phyloP scores from a whole-genome alignment of 2,329 filamentous ascomycete species.

The Sporothrix luriei region DNA sequence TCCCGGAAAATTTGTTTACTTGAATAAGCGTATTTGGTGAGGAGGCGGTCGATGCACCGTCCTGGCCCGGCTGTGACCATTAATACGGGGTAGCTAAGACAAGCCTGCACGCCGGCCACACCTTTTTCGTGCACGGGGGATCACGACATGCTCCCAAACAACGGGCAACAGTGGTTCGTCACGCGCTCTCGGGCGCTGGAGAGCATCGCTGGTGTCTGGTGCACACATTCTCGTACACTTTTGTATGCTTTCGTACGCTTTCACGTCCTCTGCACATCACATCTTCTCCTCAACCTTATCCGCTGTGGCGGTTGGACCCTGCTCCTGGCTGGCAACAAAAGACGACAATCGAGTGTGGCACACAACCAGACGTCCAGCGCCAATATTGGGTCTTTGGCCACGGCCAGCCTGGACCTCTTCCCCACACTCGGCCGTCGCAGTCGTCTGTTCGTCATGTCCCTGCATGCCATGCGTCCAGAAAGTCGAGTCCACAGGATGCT shows the following conservation, averaged over 20 bases:
- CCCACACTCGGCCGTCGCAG: background rate
- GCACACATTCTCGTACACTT: background rate
- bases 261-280: background rate
- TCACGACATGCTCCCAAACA: background rate
- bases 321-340: background rate
- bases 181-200: background rate
- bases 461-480: constrained; percentile 4
- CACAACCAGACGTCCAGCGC: constrained; percentile 3
- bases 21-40: constrained; percentile 25
- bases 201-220: background rate
- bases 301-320: constrained; percentile 22
- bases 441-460: constrained; percentile 6
- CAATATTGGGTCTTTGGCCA: constrained; percentile 12
- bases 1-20: constrained; percentile 18
- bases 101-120: background rate
- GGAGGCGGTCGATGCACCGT: background rate
- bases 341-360: constrained; percentile 19
- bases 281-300: background rate
- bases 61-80: background rate
- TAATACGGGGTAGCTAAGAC: constrained; percentile 11
- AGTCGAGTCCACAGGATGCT: background rate
- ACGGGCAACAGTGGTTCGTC: background rate
- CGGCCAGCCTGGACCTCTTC: constrained; percentile 1
- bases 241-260: background rate
- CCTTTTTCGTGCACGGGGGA: background rate